Percentiles rank a stretch among this genome's conserved stretches.
These are phyloP conservation scores for Juglanconis oblonga DNA, from an alignment of 2,329 filamentous ascomycete species.

Conservation along the genomic window DNA sequence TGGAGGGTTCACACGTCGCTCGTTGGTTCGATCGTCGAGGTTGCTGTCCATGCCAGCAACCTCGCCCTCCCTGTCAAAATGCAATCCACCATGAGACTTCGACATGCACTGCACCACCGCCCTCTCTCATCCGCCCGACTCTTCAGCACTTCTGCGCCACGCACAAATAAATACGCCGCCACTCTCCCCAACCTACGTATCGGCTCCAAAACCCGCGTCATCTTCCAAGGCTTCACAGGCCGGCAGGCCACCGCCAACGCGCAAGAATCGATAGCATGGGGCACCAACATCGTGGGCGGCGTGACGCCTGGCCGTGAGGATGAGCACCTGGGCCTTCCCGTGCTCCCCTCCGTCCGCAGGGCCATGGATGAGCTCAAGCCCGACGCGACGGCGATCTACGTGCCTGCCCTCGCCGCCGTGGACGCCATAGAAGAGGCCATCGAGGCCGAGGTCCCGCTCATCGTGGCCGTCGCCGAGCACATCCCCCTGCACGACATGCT, in stretches of 20 bases:
- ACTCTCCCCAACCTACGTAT: conserved; percentile 14
- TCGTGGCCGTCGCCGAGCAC: conserved; percentile 78
- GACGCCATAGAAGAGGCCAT: conserved; percentile 77
- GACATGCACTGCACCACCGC: neutral
- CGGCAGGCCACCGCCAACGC: conserved; percentile 71
- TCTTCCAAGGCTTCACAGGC: conserved; percentile 20
- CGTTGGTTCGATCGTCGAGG: neutral
- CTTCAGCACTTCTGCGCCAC: neutral
- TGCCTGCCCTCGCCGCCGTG: conserved; percentile 70
- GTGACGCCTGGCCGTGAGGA: conserved; percentile 69
- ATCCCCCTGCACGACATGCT: conserved; percentile 77
- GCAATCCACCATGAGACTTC: conserved; percentile 12
- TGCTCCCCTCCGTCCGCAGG: conserved; percentile 64
- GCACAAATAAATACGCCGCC: conserved; percentile 1
- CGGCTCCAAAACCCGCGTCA: conserved; percentile 15
- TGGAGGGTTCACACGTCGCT: too few species aligned
- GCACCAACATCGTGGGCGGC: conserved; percentile 76
- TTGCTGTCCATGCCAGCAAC: neutral
- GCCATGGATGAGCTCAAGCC: conserved; percentile 70
- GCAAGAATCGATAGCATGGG: conserved; percentile 72
- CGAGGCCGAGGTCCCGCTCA: conserved; percentile 72
- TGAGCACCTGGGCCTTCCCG: conserved; percentile 70
- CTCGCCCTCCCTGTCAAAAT: conserved; percentile 1
- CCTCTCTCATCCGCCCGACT: neutral
- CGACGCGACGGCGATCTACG: conserved; percentile 76